Base-by-base conservation (phyloP, 306 rosid genomes). In the Citrullus mucosospermus region DNA sequence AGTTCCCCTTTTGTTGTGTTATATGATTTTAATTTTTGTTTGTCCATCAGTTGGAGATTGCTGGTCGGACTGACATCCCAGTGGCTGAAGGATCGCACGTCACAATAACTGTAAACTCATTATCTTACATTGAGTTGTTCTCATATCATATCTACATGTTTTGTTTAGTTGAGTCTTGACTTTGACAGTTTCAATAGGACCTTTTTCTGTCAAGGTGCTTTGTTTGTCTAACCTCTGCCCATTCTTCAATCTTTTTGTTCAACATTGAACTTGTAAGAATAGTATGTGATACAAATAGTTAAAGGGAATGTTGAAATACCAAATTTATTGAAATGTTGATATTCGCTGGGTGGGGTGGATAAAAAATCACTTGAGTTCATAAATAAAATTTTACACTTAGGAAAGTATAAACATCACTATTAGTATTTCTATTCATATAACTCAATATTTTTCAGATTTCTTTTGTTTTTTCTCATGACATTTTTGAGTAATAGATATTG, bases 11-110 rank as follows among this genome's bases (percentile, higher is more conserved):
- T 69, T 18, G 16, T 10, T 9, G 0, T 41, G 12, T 48, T 48
- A 48, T 12, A 34, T 69, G 54, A 41, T 10, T 6, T 67, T 32
- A 46, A 79, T 53, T 61, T 66, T 28, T 59, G 70, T 48, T 50
- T 67, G 6, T 75, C 71, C 38, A 88, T 80, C 66, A 94, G 98
- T 86, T 94, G 86, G 98, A 94, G 84, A 81, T 92, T 85, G 97
- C 97, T 4, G 97, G 86, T 78, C 89, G 98, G 84, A 86, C 92
- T 51, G 98, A 94, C 82, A 92, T 92, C 84, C 97, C 98, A 0
- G 96, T 92, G n/a, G 98, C 89, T 74, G 98, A 94, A 89, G 98
- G 98, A 83, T 92, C 98, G 66, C 96, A 89, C 76, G 90, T 90
- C 51, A 92, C 96, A 48, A 74, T 92, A 80, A 94, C 91, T 67